A percentile compares a stretch with the other conserved stretches of the same genome.
These are phyloP conservation scores for Aspergillus alliaceus DNA, from an alignment of 2,329 filamentous ascomycete species.

Conservation along the genomic window DNA sequence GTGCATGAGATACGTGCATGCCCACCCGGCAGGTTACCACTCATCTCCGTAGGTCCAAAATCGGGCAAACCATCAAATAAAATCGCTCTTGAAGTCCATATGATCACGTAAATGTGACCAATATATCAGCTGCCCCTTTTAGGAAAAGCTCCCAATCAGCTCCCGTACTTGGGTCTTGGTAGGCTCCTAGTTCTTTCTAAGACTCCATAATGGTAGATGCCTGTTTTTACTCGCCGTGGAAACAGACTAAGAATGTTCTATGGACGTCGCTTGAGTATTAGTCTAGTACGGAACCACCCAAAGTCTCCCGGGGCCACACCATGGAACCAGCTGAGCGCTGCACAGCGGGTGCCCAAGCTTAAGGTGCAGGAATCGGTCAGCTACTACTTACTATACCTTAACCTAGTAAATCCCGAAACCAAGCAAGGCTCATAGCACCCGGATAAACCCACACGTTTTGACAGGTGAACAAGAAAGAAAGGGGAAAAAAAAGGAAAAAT, in stretches of 20 bases:
- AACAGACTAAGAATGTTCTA: constrained; percentile 23
- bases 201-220: not conserved
- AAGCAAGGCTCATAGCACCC: not conserved
- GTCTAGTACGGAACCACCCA: constrained; percentile 15
- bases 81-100: not conserved
- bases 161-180: not conserved
- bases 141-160: constrained; percentile 5
- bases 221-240: constrained; percentile 6
- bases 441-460: constrained; percentile 1
- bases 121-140: not conserved
- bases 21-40: not conserved
- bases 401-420: not conserved
- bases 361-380: constrained; percentile 1
- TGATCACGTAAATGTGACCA: constrained; percentile 1
- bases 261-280: constrained; percentile 13
- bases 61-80: not conserved
- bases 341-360: constrained; percentile 2
- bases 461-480: constrained; percentile 2
- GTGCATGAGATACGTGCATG: constrained; percentile 3
- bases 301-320: constrained; percentile 10
- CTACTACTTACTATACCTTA: not conserved
- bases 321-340: constrained; percentile 8
- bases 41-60: not conserved
- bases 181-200: constrained; percentile 2
- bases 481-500: not conserved